Evolutionary conservation across 306 rosid genomes (phyloP), one percentile per base, ranked within the genome.

Genomic region (Ammopiptanthus mongolicus): DNA sequence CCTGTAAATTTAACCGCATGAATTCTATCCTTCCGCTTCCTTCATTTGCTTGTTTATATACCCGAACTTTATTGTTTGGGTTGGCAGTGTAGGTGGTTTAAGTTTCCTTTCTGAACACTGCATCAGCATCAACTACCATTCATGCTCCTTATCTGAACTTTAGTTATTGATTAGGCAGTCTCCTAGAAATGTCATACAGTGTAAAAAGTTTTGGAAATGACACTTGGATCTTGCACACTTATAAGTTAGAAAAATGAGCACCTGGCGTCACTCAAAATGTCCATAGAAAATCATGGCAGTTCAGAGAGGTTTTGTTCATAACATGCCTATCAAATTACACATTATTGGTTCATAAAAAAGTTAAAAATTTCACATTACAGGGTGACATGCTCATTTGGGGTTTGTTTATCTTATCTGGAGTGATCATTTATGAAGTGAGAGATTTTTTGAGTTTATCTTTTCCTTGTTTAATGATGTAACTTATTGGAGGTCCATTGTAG

Each of bases 381-480:
- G 56, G 51, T 63, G 5, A 39, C 73, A 48, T 46, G 57, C n/a
- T 62, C 18, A 15, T 64, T 65, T 36, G 12, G 46, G 64, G 57
- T 47, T 79, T 47, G 71, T 57, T 48, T 79, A 47, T 64, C 73
- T 44, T 69, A 52, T 62, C 46, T 62, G 25, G 8, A n/a, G 14
- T 18, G 31, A 19, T 75, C 18, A 34, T 7, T 33, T 65, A 63
- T 23, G 48, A 79, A 37, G 42, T 10, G 65, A 50, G 50, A 74
- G 72, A 58, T 57, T 39, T 39, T 48, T 29, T 14, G 61, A 42
- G 36, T 71, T 44, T 34, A 41, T 18, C 70, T 18, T 58, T 47
- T 59, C 52, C 65, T 65, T 67, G 25, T 62, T 11, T 63, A 11
- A 11, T 37, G 51, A 34, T 28, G n/a, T 57, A 69, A 44, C 25